Base-by-base conservation (phyloP, 306 rosid genomes). In the Amphicarpaea edgeworthii region DNA sequence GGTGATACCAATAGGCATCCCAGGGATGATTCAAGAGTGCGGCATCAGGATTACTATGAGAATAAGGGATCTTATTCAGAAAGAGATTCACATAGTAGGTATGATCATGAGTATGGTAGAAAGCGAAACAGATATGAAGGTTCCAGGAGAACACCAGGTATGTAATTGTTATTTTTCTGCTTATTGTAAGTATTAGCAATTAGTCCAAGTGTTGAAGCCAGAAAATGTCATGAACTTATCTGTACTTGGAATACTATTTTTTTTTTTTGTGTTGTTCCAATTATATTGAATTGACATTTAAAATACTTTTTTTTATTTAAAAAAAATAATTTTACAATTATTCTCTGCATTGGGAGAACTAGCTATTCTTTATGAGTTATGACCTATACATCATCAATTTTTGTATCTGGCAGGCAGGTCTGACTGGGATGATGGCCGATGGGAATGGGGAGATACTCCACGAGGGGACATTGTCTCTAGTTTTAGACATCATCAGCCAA, bases 361-460 rank as follows among this genome's bases (percentile, higher is more conserved):
- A 32, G 69, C 73, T n/a, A 53, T 83, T 69, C 28, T 50, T 77
- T 19, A 58, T 58, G 41, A 65, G n/a, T n/a, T 17, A 58, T 58
- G 47, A 64, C 47, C 42, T 42, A 28, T 75, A 43, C 17, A 32
- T 73, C 58, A 58, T 8, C 70, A 43, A 21, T 59, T 24, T 50
- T 64, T 60, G 24, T 65, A 42, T 40, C 72, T 79, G n/a, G 61
- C 84, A 95, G 98, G 93, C 53, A 88, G 95, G 80, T 95, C 93
- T 78, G 97, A 95, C 79, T 95, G 98, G 98, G 98, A 92, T 79
- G 90, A 87, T 70, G 96, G 97, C 43, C 85, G 88, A 68, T 95
- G 97, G 98, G 98, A 95, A 86, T 95, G 98, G 98, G 93, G 87
- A 66, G 98, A 92, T 59, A 81, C 97, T 59, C 98, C 98, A 64